Percentiles rank a stretch among this genome's conserved stretches.
Conservation (phyloP, 352 stramenopile genomes). For the Plasmopara muralis region DNA sequence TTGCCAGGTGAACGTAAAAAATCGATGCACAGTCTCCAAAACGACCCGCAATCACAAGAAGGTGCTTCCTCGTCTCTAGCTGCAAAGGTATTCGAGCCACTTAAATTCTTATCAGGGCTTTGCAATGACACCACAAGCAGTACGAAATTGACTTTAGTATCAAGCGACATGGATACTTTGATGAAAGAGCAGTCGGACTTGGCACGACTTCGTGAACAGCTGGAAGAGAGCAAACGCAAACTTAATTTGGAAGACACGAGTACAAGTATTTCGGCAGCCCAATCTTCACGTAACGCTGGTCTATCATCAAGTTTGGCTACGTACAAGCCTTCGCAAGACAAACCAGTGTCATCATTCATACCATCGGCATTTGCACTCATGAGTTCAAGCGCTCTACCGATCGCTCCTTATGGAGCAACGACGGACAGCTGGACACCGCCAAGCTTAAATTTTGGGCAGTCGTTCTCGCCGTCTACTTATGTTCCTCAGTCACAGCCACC, state of each 20-base stretch:
- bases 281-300: not conserved
- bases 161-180: conserved; percentile 46
- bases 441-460: no score
- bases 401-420: not conserved
- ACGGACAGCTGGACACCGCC: conserved; percentile 20
- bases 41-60: no score
- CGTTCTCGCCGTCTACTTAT: no score
- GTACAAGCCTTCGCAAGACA: conserved; percentile 19
- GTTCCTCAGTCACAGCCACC: not conserved
- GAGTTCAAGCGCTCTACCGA: no score
- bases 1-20: conserved; percentile 24
- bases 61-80: no score
- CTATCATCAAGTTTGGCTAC: conserved; percentile 11
- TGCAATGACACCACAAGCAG: not conserved
- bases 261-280: conserved; percentile 3
- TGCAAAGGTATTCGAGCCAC: no score
- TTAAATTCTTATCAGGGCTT: no score
- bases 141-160: conserved; percentile 14
- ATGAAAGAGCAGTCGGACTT: conserved; percentile 72
- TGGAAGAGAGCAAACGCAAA: conserved; percentile 66
- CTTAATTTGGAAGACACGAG: conserved; percentile 31
- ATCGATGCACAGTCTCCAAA: conserved; percentile 18
- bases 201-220: conserved; percentile 42
- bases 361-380: conserved; percentile 20
- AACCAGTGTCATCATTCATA: conserved; percentile 14